Conservation (phyloP, 1,139 yeast genomes). For the Geotrichum aggregatum region DNA sequence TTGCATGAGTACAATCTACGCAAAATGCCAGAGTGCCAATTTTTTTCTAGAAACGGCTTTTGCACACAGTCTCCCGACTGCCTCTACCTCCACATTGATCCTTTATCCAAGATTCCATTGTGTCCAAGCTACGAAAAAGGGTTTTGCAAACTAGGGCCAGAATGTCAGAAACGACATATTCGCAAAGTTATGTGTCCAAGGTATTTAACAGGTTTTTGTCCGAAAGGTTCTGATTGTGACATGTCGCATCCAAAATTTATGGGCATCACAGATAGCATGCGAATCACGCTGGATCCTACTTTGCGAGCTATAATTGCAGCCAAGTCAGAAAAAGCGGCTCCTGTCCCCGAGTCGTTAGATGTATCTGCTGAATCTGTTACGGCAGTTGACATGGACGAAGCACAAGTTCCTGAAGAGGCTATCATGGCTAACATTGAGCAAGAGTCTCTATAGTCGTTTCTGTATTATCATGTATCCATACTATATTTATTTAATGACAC, state of each 20-base stretch:
- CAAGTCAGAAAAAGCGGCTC: conserved; percentile 8
- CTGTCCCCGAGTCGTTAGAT: neutral
- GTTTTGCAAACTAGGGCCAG: conserved; percentile 90
- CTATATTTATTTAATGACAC: conserved; percentile 8
- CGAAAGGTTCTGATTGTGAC: conserved; percentile 48
- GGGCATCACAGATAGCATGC: conserved; percentile 39
- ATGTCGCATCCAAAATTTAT: conserved; percentile 43
- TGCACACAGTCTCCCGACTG: conserved; percentile 96
- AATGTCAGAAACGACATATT: conserved; percentile 77
- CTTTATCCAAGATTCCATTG: conserved; percentile 78
- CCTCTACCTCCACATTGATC: conserved; percentile 86
- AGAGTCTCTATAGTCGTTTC: too few species aligned
- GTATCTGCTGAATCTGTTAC: conserved; percentile 11
- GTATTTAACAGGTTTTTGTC: conserved; percentile 90
- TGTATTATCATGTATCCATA: neutral
- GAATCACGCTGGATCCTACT: conserved; percentile 37
- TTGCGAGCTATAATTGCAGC: conserved; percentile 15
- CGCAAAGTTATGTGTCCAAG: conserved; percentile 75
- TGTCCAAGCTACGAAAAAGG: conserved; percentile 83
- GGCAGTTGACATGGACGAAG: conserved; percentile 17
- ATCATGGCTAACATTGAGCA: conserved; percentile 4
- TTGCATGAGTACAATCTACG: conserved; percentile 90
- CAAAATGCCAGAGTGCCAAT: conserved; percentile 95
- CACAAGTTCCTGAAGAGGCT: conserved; percentile 17
- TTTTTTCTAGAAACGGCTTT: conserved; percentile 73